A percentile compares a stretch with the other conserved stretches of the same genome.
Conservation (phyloP, 1,139 yeast species). For the Yamadazyma atlantica region DNA sequence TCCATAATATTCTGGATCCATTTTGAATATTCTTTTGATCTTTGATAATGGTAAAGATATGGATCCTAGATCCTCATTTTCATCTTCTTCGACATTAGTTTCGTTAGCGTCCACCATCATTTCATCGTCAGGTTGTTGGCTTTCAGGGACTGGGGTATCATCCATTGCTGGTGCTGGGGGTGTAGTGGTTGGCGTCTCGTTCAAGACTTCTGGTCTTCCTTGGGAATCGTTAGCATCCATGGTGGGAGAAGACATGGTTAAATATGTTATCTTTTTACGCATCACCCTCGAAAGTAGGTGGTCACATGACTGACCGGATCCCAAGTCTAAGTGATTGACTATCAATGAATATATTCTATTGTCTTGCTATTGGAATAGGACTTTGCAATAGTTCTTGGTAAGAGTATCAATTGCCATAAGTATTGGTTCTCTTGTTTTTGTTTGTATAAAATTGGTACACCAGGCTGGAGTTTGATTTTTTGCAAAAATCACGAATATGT, state of each 20-base stretch:
- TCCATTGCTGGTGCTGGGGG: conserved; percentile 16
- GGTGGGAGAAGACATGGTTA: conserved; percentile 13
- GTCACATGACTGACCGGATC: conserved; percentile 1
- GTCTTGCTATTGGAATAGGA: too few species aligned
- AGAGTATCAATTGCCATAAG: too few species aligned
- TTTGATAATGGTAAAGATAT: conserved; percentile 69
- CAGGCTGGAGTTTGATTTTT: too few species aligned
- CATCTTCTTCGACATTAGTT: conserved; percentile 13
- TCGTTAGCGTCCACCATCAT: conserved; percentile 16
- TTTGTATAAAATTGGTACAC: too few species aligned
- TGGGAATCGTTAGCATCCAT: conserved; percentile 4
- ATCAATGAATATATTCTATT: too few species aligned
- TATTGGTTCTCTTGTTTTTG: too few species aligned
- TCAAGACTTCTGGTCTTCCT: conserved; percentile 1
- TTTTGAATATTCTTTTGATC: conserved; percentile 77
- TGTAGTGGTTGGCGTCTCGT: conserved; percentile 18
- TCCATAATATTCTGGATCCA: conserved; percentile 79
- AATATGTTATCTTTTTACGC: conserved; percentile 2
- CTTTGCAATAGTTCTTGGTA: too few species aligned
- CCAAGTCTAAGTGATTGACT: too few species aligned
- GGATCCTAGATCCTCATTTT: conserved; percentile 19
- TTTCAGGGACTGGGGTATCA: conserved; percentile 9
- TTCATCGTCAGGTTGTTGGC: conserved; percentile 8
- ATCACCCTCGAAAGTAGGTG: conserved; percentile 9
- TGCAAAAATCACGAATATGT: too few species aligned